Base-by-base conservation (phyloP, 805 yeast genomes). In the Metschnikowia orientalis region DNA sequence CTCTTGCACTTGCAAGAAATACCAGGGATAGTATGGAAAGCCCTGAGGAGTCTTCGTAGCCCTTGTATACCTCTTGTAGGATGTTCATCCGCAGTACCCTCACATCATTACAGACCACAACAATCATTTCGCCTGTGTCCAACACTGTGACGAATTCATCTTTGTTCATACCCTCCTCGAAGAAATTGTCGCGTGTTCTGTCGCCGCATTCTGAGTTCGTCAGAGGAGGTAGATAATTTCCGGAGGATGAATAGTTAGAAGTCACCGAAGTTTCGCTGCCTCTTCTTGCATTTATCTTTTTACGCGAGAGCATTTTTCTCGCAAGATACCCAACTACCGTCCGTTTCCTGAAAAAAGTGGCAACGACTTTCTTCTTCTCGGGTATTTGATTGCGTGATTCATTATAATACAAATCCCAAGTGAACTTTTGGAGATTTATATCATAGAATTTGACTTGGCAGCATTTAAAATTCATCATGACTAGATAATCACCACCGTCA, bases 1-100 rank as follows among this genome's bases (percentile, higher is more conserved):
- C 79, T 51, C 92, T 67, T 4, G 94, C 86, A 0, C 94, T 79
- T 2, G 70, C 52, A 8, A 86, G 53, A 39, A 73, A 72, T 32
- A 70, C 71, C 35, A 80, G 79, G 2, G 76, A 63, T 1, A 65
- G 61, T n/a, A 81, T 61, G 53, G 25, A 53, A 17, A 44, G 26
- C 5, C 15, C 22, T n/a, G 35, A 36, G 5, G 42, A 26, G 8
- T 32, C 40, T 2, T 12, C 26, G 2, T 28, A 23, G 3, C 38
- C 44, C 6, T 38, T 42, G 32, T 52, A 56, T 1, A 52, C 38
- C 8, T 50, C 38, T 5, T 41, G 42, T 8, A 57, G 26, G 5
- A 61, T 44, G 35, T 62, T 56, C 33, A 42, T 40, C 3, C 35
- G 57, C n/a, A 47, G 59, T 6, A 68, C 31, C 0, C 59, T 41